phyloP scores from a whole-genome alignment of 805 yeast species.

The Kuraishia piskuri region DNA sequence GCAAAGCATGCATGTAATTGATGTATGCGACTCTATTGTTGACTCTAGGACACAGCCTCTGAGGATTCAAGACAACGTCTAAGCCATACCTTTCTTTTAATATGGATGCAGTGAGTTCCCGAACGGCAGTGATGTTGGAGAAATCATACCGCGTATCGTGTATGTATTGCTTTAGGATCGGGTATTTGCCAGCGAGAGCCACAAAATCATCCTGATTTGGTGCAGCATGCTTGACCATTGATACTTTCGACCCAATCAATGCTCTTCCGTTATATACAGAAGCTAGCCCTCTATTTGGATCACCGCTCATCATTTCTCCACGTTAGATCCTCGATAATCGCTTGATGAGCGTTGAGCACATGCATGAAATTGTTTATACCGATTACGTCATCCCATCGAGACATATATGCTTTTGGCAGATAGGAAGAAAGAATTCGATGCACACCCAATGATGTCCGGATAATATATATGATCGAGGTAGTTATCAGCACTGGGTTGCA shows the following conservation, averaged over 20 bases:
- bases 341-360: neutral
- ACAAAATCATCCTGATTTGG: conserved; percentile 5
- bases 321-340: too few species aligned
- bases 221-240: neutral
- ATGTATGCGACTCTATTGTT: conserved; percentile 21
- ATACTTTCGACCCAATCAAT: too few species aligned
- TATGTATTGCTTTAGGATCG: conserved; percentile 10
- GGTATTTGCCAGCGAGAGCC: conserved; percentile 9
- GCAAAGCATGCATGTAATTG: conserved; percentile 10
- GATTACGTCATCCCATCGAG: neutral
- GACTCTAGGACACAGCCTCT: conserved; percentile 23
- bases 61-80: conserved; percentile 7
- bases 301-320: too few species aligned
- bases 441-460: neutral
- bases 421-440: too few species aligned
- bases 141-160: conserved; percentile 12
- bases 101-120: conserved; percentile 13
- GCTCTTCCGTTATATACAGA: neutral
- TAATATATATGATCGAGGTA: too few species aligned
- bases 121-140: conserved; percentile 12
- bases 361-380: neutral
- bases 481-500: too few species aligned
- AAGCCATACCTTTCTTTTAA: conserved; percentile 11
- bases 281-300: too few species aligned
- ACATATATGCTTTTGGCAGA: too few species aligned